Base-by-base conservation (phyloP, 495 filamentous ascomycete genomes). In the Neurospora sp. region DNA sequence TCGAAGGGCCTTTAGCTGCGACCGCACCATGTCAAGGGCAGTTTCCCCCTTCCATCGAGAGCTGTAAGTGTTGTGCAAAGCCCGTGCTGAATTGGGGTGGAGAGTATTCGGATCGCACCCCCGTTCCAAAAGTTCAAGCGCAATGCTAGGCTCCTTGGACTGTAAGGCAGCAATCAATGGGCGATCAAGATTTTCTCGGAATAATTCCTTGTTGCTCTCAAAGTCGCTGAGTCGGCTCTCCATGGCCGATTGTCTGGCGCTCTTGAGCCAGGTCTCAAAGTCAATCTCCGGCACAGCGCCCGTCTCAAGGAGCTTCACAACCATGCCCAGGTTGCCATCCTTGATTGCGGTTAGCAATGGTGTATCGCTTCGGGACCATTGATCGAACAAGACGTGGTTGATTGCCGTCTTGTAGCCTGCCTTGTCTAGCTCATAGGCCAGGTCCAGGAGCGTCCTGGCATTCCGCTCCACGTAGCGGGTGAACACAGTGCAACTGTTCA, bases 331-430 rank as follows among this genome's bases (percentile, higher is more conserved):
- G 44, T 84, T 77, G 18, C 78, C 80, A 4, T 76, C 69, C 9
- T 72, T 72, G 22, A 84, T 70, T 16, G 84, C 83, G 12, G 75
- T 73, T 18, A 77, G 74, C 31, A 86, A 70, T 1, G 84, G 80
- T n/a, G 73, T 80, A 75, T 76, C 65, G 83, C 81, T 59, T 81
- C 74, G 35, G 39, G 71, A 79, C 7, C 22, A 42, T 3, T 78
- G 78, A 0, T 41, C 40, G 5, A 86, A 73, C 1, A 80, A 74
- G 3, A 92, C 71, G 73, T 91, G 87, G 71, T 94, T 91, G 71
- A 94, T 82, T 22, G 91, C 88, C 16, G 86, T 84, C 71, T 86
- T 84, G 35, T 88, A 81, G 4, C 87, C 90, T 2, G 88, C 85
- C 39, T 81, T 81, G 74, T 94, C 91, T n/a, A 86, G 77, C 11